phyloP scores from a whole-genome alignment of 768 basidiomycete species.

The Amanita pallidorosea region DNA sequence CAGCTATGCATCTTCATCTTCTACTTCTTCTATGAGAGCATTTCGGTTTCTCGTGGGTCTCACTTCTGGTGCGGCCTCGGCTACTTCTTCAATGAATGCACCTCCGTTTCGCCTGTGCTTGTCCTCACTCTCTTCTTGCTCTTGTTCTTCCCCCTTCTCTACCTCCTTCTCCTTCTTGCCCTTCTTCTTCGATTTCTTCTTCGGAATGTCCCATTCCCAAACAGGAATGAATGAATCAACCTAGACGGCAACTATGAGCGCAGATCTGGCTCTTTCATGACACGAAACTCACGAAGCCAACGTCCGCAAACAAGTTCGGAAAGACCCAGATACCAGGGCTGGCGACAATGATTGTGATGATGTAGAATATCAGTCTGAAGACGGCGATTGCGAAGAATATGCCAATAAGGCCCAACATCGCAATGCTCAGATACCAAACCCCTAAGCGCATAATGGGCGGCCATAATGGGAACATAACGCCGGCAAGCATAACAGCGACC shows the following conservation, averaged over 20 bases:
- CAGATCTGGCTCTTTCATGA: neutral
- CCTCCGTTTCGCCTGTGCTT: conserved; percentile 32
- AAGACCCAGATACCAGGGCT: conserved; percentile 98
- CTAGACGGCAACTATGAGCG: conserved; percentile 30
- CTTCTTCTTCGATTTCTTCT: conserved; percentile 51
- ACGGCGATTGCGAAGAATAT: conserved; percentile 88
- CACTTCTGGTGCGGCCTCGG: conserved; percentile 27
- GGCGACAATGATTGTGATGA: conserved; percentile 78
- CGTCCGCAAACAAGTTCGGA: conserved; percentile 95
- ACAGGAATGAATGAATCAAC: conserved; percentile 94
- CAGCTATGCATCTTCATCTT: conserved; percentile 19
- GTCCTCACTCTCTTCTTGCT: conserved; percentile 29
- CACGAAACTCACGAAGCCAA: conserved; percentile 77
- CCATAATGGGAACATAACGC: conserved; percentile 99
- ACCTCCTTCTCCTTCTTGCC: conserved; percentile 34
- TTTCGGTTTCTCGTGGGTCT: conserved; percentile 19
- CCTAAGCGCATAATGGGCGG: conserved; percentile 86
- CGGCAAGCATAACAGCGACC: conserved; percentile 89
- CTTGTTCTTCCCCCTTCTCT: neutral
- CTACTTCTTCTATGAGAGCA: conserved; percentile 37
- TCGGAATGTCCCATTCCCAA: conserved; percentile 94
- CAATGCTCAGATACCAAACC: conserved; percentile 92
- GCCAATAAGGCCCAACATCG: conserved; percentile 77
- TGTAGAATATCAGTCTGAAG: conserved; percentile 85
- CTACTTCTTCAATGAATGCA: conserved; percentile 35